Evolutionary conservation across 192 early-diverging fungal species (phyloP).

Genomic region (Backusella macrospora): DNA sequence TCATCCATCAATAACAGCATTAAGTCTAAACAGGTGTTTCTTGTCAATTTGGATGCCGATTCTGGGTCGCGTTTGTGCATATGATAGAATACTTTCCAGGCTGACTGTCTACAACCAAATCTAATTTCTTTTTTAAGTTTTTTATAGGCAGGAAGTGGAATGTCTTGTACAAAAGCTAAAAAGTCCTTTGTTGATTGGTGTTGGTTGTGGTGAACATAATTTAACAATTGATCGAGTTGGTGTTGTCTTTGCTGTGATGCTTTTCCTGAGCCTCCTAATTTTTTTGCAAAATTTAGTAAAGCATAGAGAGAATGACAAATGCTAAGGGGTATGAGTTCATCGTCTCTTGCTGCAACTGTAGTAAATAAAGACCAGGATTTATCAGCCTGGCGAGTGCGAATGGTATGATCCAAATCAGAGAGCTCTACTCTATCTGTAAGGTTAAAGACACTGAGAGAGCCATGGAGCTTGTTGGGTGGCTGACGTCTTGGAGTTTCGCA

Average conservation of each 20-base stretch:
- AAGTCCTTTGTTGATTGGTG: slow-evolving; percentile 1
- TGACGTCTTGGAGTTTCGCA: neutral
- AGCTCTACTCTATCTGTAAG: slow-evolving; percentile 4
- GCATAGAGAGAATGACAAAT: slow-evolving; percentile 24
- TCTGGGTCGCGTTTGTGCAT: slow-evolving; percentile 15
- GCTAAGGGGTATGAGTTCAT: slow-evolving; percentile 20
- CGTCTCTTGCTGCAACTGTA: slow-evolving; percentile 13
- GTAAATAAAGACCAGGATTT: slow-evolving; percentile 28
- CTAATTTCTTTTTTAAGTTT: slow-evolving; percentile 18
- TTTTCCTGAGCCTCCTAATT: neutral
- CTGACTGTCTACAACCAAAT: neutral
- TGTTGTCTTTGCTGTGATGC: neutral
- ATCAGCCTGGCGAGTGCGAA: slow-evolving; percentile 24
- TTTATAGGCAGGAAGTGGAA: slow-evolving; percentile 30
- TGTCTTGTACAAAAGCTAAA: neutral
- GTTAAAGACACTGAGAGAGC: slow-evolving; percentile 17
- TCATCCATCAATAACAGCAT: slow-evolving; percentile 18
- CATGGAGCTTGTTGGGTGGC: neutral
- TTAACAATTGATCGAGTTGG: slow-evolving; percentile 26
- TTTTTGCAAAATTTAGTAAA: slow-evolving; percentile 16
- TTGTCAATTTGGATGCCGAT: slow-evolving; percentile 1
- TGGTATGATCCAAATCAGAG: slow-evolving; percentile 15
- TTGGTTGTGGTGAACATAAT: slow-evolving; percentile 17
- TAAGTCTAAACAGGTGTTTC: slow-evolving; percentile 11
- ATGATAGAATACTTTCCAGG: slow-evolving; percentile 19